Evolutionary conservation across 139 green algal species (phyloP).

Genomic region (Chlorella sp.): DNA sequence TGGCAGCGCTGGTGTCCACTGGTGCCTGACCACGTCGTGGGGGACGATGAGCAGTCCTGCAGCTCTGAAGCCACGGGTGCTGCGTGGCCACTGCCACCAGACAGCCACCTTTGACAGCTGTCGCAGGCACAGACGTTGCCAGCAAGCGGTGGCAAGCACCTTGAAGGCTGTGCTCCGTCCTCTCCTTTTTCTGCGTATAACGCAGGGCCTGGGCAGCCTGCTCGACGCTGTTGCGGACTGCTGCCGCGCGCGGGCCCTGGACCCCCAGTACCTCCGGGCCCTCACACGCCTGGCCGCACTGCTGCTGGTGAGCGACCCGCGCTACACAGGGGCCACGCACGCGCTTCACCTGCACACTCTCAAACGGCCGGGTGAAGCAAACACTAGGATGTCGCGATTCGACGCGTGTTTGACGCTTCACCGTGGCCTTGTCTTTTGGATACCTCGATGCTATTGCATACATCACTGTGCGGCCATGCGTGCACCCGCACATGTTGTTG

Average conservation of each 20-base stretch:
- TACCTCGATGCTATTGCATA: neutral
- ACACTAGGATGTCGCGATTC: neutral
- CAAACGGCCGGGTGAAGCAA: neutral
- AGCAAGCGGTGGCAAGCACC: neutral
- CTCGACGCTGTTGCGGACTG: constrained; percentile 72
- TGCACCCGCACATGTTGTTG: too few relatives aligned
- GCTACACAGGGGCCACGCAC: too few relatives aligned
- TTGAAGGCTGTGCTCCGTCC: neutral
- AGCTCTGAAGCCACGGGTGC: too few relatives aligned
- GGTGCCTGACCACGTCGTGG: too few relatives aligned
- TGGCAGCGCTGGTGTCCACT: neutral
- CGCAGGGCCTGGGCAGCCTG: constrained; percentile 23
- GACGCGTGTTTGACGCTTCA: neutral
- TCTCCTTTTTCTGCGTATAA: neutral
- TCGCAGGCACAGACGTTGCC: neutral
- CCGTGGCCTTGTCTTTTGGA: neutral
- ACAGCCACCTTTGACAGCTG: too few relatives aligned
- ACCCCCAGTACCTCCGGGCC: constrained; percentile 55
- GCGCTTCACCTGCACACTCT: neutral
- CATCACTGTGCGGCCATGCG: neutral
- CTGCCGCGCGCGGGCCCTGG: constrained; percentile 54
- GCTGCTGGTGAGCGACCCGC: neutral
- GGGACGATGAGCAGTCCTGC: too few relatives aligned
- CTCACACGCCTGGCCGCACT: constrained; percentile 15
- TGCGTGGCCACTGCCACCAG: too few relatives aligned